Evolutionary conservation across 129 eudicot species (phyloP).

Genomic region (Escallonia rubra): DNA sequence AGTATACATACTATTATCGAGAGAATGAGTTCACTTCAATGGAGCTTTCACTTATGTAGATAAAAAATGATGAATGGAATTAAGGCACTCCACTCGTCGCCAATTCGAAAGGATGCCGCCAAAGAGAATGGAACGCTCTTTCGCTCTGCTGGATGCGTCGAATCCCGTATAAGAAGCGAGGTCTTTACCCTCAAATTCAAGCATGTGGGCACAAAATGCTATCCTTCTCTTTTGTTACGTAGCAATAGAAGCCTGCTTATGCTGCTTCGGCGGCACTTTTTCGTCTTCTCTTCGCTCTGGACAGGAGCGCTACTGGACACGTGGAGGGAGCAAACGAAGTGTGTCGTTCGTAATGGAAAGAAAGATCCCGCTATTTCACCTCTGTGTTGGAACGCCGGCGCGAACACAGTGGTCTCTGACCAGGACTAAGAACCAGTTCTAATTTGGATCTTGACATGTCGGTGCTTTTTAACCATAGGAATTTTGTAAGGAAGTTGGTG

Average conservation of each 20-base stretch:
- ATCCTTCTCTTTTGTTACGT: neutral
- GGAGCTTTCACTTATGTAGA: slow-evolving; percentile 1
- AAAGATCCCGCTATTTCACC: slow-evolving; percentile 7
- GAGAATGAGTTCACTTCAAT: no score
- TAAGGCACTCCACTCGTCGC: neutral
- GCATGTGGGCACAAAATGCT: neutral
- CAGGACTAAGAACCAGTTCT: neutral
- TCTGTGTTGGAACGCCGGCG: neutral
- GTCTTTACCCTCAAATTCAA: slow-evolving; percentile 8
- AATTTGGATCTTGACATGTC: slow-evolving; percentile 19
- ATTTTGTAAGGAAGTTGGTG: slow-evolving; percentile 7
- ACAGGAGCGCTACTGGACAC: neutral
- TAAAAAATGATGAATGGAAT: slow-evolving; percentile 1
- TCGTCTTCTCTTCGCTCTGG: neutral
- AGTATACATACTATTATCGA: no score
- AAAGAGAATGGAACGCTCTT: slow-evolving; percentile 9
- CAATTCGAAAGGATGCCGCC: slow-evolving; percentile 1
- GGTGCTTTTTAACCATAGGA: slow-evolving; percentile 17
- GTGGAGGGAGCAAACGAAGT: neutral
- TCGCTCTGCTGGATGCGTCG: slow-evolving; percentile 11
- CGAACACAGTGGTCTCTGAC: no score
- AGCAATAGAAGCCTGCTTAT: neutral
- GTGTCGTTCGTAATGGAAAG: slow-evolving; percentile 11
- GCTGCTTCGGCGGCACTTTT: neutral
- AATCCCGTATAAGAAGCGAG: slow-evolving; percentile 8